Evolutionary conservation across 441 rosid genomes (phyloP).

Genomic region (Gossypium gossypioides): DNA sequence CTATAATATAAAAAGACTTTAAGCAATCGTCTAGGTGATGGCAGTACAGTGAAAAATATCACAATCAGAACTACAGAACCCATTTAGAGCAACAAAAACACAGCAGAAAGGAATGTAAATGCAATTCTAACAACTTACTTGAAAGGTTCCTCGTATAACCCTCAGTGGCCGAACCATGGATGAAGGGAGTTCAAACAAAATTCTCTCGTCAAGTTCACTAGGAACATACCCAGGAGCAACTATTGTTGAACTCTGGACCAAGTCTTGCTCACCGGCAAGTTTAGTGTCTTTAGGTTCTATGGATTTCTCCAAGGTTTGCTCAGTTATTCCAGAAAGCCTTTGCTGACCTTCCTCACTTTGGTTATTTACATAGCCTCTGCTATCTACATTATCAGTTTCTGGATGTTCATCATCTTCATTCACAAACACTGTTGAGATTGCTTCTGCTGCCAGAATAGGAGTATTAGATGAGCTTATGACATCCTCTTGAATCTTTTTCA

Average conservation of each 20-base stretch:
- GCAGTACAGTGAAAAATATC: not conserved
- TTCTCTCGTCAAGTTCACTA: conserved; percentile 82
- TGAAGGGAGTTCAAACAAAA: conserved; percentile 83
- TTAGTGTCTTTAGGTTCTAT: conserved; percentile 42
- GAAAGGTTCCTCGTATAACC: conserved; percentile 86
- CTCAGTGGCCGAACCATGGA: conserved; percentile 93
- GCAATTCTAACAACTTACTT: conserved; percentile 40
- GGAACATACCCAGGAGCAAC: conserved; percentile 84
- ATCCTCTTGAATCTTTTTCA: conserved; percentile 35
- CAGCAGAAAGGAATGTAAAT: not conserved
- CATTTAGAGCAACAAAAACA: conserved; percentile 4
- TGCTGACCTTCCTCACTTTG: conserved; percentile 34
- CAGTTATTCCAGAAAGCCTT: conserved; percentile 37
- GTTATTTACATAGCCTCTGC: conserved; percentile 35
- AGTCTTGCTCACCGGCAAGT: conserved; percentile 40
- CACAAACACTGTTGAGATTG: conserved; percentile 60
- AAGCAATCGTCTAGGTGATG: not conserved
- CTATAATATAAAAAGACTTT: not conserved
- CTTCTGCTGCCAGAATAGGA: conserved; percentile 82
- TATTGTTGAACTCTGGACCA: conserved; percentile 47
- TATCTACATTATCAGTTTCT: conserved; percentile 55
- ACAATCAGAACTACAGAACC: conserved; percentile 1
- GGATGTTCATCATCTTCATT: conserved; percentile 78
- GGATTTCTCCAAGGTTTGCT: conserved; percentile 40
- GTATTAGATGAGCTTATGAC: conserved; percentile 47